These are phyloP conservation scores for Malus hybrid DNA, from an alignment of 331 rosid species.

Conservation along the genomic window DNA sequence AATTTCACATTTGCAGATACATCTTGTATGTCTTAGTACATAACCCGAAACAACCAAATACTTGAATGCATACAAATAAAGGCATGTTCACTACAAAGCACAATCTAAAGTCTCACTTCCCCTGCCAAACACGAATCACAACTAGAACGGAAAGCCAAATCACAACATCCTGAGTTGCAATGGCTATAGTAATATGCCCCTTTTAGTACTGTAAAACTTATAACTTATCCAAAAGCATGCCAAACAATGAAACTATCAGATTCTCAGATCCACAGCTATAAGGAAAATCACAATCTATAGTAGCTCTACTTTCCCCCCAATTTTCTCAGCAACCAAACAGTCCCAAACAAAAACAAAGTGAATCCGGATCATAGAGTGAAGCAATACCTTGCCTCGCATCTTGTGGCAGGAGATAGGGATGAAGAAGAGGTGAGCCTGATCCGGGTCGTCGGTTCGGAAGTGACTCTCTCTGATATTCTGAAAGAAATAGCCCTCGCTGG, in stretches of 20 bases:
- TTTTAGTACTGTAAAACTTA: not conserved
- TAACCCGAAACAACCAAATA: not conserved
- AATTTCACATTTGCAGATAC: not conserved
- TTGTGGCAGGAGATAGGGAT: slow-evolving; percentile 93
- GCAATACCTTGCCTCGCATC: slow-evolving; percentile 92
- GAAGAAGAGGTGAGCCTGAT: slow-evolving; percentile 84
- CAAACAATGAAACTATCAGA: not conserved
- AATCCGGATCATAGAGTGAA: not conserved
- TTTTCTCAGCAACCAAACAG: not conserved
- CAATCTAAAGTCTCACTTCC: not conserved
- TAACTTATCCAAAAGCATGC: not conserved
- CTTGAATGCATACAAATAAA: not conserved
- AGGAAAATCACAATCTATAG: not conserved
- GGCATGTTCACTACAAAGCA: not conserved
- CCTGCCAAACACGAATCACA: not conserved
- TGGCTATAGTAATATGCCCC: not conserved
- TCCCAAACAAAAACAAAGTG: not conserved
- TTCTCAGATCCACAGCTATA: slow-evolving; percentile 5
- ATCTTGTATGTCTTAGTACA: not conserved
- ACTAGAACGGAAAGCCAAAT: not conserved
- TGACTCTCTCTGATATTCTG: slow-evolving; percentile 81
- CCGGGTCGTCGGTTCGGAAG: slow-evolving; percentile 76
- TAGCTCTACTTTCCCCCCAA: not conserved
- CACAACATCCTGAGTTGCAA: not conserved
- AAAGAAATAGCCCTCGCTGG: slow-evolving; percentile 91